Conservation (phyloP, 352 stramenopile species). For the Globisporangium barbulae region DNA sequence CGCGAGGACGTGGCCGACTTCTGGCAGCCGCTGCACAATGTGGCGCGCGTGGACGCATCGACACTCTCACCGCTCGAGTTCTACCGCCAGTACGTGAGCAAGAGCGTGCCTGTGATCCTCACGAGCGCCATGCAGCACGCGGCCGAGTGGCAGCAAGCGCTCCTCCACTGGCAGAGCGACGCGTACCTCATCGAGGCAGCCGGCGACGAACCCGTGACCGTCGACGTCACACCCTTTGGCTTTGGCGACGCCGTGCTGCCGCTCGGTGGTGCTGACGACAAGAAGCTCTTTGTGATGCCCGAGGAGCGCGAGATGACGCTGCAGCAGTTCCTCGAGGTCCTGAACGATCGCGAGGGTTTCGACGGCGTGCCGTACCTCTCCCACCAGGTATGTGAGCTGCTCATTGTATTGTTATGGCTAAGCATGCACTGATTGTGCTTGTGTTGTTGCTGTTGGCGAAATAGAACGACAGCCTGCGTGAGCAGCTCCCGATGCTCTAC, state of each 20-base stretch:
- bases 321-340: slow-evolving; percentile 42
- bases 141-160: slow-evolving; percentile 48
- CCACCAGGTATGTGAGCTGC: slow-evolving; percentile 43
- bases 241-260: slow-evolving; percentile 66
- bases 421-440: neutral
- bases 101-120: slow-evolving; percentile 75
- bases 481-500: slow-evolving; percentile 64
- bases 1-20: slow-evolving; percentile 69
- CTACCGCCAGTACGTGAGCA: slow-evolving; percentile 72
- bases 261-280: slow-evolving; percentile 16
- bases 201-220: slow-evolving; percentile 45
- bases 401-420: neutral
- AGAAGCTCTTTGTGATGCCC: slow-evolving; percentile 68
- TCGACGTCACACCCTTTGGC: slow-evolving; percentile 79
- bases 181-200: slow-evolving; percentile 50
- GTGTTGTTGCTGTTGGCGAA: neutral
- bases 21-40: slow-evolving; percentile 54
- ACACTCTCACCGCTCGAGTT: slow-evolving; percentile 51
- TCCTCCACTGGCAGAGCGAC: slow-evolving; percentile 47
- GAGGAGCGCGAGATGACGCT: slow-evolving; percentile 78
- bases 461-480: slow-evolving; percentile 74
- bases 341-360: slow-evolving; percentile 48
- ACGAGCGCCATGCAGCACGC: slow-evolving; percentile 51
- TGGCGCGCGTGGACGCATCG: slow-evolving; percentile 48
- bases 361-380: slow-evolving; percentile 83